A percentile compares a stretch with the other conserved stretches of the same genome.
Conservation (phyloP, 2,329 filamentous ascomycete genomes). For the Botrytis byssoidea region DNA sequence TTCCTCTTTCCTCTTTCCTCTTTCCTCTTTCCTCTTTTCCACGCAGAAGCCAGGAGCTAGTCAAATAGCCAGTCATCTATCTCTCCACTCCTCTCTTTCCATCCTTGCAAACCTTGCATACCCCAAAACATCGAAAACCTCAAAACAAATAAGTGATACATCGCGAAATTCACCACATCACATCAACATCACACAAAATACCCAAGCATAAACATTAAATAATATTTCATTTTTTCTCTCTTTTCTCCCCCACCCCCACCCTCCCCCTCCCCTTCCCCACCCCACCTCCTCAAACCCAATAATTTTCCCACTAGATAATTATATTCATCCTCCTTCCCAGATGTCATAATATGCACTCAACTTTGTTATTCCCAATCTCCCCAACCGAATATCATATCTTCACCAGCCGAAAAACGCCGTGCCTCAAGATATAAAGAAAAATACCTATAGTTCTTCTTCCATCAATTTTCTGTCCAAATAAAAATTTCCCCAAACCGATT, state of each 20-base stretch:
- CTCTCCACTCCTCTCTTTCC: no score
- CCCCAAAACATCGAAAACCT: no score
- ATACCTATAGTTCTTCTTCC: not conserved
- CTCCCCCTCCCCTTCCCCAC: no score
- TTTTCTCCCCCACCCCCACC: no score
- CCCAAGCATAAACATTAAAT: not conserved
- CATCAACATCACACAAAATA: not conserved
- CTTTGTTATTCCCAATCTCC: not conserved
- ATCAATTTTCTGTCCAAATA: not conserved
- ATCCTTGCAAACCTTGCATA: no score
- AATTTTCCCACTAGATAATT: not conserved
- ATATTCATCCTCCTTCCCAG: not conserved
- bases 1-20: no score
- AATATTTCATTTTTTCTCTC: not conserved
- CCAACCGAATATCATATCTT: slow-evolving; percentile 4
- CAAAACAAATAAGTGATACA: no score
- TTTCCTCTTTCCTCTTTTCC: no score
- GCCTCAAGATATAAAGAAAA: slow-evolving; percentile 2
- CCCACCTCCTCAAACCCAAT: not conserved
- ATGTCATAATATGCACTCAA: not conserved
- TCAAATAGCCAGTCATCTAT: no score
- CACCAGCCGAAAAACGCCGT: slow-evolving; percentile 6
- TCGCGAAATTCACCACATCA: not conserved
- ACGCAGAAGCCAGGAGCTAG: no score
- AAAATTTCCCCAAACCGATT: not conserved